Evolutionary conservation across 75 land plant species (phyloP).

Genomic region (Sequoia sempervirens): DNA sequence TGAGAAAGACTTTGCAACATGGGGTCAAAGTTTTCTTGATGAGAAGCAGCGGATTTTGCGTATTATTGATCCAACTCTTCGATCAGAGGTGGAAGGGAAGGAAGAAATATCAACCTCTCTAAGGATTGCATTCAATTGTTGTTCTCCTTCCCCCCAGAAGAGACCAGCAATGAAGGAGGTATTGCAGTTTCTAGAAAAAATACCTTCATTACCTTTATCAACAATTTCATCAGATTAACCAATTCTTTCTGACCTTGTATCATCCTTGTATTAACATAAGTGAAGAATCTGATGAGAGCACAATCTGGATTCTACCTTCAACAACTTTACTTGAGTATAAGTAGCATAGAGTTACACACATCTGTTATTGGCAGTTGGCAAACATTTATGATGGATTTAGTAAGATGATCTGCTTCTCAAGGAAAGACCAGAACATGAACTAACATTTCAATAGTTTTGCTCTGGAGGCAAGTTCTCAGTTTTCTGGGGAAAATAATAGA

Average conservation of each 20-base stretch:
- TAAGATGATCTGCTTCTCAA: background rate
- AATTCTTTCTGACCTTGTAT: background rate
- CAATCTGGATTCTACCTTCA: background rate
- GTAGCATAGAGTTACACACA: background rate
- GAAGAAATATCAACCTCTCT: constrained; percentile 64
- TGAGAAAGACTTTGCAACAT: constrained; percentile 16
- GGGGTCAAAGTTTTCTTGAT: constrained; percentile 11
- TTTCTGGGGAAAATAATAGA: background rate
- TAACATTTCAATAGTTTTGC: background rate
- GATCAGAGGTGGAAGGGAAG: constrained; percentile 56
- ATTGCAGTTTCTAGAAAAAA: constrained; percentile 51
- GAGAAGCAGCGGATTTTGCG: constrained; percentile 39
- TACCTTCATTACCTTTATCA: constrained; percentile 28
- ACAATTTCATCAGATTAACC: constrained; percentile 4
- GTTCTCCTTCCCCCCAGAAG: constrained; percentile 56
- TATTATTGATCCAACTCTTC: constrained; percentile 46
- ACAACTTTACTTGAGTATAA: background rate
- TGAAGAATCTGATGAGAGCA: background rate
- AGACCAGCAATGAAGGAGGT: constrained; percentile 84
- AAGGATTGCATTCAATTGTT: constrained; percentile 63
- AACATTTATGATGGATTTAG: background rate
- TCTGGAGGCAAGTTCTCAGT: background rate
- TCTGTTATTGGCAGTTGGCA: background rate
- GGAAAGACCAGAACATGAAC: background rate
- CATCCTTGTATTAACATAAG: background rate